Percentiles rank a stretch among this genome's conserved stretches.
Evolutionary conservation across 1,284 basidiomycete genomes (phyloP).

Genomic region (Takashimella koratensis): DNA sequence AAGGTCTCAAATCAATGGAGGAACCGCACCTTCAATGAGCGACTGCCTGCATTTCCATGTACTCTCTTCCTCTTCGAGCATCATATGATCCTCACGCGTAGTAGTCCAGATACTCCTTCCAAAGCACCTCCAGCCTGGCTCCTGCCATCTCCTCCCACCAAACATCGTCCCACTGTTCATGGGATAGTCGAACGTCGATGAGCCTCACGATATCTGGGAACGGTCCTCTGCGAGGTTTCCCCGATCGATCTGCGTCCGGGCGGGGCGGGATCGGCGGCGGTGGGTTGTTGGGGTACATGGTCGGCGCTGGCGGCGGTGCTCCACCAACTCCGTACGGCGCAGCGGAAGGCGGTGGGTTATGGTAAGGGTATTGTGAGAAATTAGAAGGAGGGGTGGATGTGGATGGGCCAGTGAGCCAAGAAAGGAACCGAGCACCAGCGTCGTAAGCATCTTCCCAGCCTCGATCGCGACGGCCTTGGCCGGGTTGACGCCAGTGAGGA

Average conservation of each 20-base stretch:
- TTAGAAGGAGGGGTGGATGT: neutral
- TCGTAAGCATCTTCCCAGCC: constrained; percentile 38
- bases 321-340: neutral
- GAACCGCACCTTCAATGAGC: no score
- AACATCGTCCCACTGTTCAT: constrained; percentile 21
- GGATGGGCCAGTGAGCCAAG: constrained; percentile 24
- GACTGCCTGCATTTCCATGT: no score
- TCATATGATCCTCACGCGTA: constrained; percentile 10
- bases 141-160: constrained; percentile 38
- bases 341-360: neutral
- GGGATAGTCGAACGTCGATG: constrained; percentile 25
- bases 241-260: constrained; percentile 1
- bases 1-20: no score
- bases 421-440: constrained; percentile 31
- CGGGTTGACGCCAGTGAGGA: constrained; percentile 31
- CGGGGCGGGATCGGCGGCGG: neutral
- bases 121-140: constrained; percentile 20
- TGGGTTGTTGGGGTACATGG: constrained; percentile 12
- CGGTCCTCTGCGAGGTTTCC: constrained; percentile 20
- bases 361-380: neutral
- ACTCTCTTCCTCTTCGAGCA: no score
- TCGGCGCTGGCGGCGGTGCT: constrained; percentile 4
- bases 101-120: constrained; percentile 30
- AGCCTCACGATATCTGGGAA: constrained; percentile 25
- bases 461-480: constrained; percentile 21